Base-by-base conservation (phyloP, 2,329 filamentous ascomycete species). In the Pestalotiopsis sp. region DNA sequence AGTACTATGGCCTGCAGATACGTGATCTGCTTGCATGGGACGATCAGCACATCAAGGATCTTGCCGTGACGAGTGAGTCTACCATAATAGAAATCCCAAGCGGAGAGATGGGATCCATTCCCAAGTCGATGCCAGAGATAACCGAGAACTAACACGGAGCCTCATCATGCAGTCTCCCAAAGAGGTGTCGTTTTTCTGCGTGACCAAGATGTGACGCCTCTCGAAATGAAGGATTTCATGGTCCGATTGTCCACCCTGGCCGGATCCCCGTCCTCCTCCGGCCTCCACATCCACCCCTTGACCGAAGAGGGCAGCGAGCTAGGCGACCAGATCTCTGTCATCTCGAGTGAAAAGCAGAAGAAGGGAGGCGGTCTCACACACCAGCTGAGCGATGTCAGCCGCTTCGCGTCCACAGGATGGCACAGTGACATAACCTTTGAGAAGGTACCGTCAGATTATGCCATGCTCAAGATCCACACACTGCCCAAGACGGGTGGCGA, bases 361-460 rank as follows among this genome's bases (percentile, higher is more conserved):
- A 86, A 87, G 76, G 83, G 84, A 36, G 84, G 85, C 72, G 84
- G 84, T 72, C 74, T 86, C 69, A 86, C 85, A 38, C 83, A 86
- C 74, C 81, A 84, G 71, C 78, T 85, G 69, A 86, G 82, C 72
- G 84, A 85, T 72, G 83, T 84, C 59, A 84, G 81, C 72, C 81
- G 84, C 25, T 84, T 83, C 66, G 84, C 85, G 36, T 81, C 79
- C 74, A 77, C 72, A 65, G 84, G 81, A 12, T 88, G 86, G 85
- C 85, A 88, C 71, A 81, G 83, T 23, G 86, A 88, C 70, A 86
- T 87, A 68, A 84, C 84, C 2, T 88, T 88, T 69, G 86, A 88
- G 76, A 81, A 81, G 0, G 82, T 85, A 1, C 85, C 86, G 1
- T 84, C 84, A 11, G 86, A 87, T 70, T 87, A 87, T 74, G 84